Percentiles rank a stretch among this genome's conserved stretches.
These are phyloP conservation scores for Ramaria rubella DNA, from an alignment of 768 basidiomycete species.

Conservation along the genomic window DNA sequence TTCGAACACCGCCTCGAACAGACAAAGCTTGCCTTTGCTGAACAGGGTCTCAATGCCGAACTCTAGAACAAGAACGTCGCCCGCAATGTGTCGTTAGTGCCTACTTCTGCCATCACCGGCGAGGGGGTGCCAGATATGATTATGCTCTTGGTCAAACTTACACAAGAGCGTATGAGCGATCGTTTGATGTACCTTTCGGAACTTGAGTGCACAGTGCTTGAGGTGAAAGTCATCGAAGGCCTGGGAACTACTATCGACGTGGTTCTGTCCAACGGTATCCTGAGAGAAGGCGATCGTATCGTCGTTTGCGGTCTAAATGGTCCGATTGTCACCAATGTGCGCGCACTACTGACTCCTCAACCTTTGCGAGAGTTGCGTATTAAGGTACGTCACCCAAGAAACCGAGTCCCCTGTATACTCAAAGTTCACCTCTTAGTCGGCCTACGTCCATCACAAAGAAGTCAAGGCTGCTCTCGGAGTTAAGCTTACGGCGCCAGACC, in stretches of 20 bases:
- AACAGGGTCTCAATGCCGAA: constrained; percentile 91
- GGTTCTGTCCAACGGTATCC: constrained; percentile 87
- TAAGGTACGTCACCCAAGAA: constrained; percentile 53
- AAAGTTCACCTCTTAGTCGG: constrained; percentile 49
- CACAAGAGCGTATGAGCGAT: constrained; percentile 96
- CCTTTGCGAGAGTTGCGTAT: constrained; percentile 92
- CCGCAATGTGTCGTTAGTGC: constrained; percentile 91
- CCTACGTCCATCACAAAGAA: constrained; percentile 95
- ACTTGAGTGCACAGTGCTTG: constrained; percentile 94
- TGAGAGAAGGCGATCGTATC: constrained; percentile 88
- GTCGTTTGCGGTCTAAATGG: constrained; percentile 97
- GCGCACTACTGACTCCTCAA: constrained; percentile 92
- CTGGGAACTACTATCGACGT: constrained; percentile 97
- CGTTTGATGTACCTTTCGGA: constrained; percentile 97
- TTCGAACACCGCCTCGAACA: constrained; percentile 84
- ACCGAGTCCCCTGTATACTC: neutral
- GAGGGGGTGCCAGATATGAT: constrained; percentile 99
- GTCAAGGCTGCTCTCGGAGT: constrained; percentile 96
- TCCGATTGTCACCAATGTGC: constrained; percentile 90
- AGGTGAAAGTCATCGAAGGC: constrained; percentile 98
- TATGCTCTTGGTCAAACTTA: constrained; percentile 94
- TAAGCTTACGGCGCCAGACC: constrained; percentile 89
- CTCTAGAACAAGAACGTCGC: constrained; percentile 95
- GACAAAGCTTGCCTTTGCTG: constrained; percentile 91
- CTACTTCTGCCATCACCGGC: constrained; percentile 95